Evolutionary conservation across 352 stramenopile species (phyloP), one percentile per base, ranked within the genome.

Genomic region (Phytophthora cactorum): DNA sequence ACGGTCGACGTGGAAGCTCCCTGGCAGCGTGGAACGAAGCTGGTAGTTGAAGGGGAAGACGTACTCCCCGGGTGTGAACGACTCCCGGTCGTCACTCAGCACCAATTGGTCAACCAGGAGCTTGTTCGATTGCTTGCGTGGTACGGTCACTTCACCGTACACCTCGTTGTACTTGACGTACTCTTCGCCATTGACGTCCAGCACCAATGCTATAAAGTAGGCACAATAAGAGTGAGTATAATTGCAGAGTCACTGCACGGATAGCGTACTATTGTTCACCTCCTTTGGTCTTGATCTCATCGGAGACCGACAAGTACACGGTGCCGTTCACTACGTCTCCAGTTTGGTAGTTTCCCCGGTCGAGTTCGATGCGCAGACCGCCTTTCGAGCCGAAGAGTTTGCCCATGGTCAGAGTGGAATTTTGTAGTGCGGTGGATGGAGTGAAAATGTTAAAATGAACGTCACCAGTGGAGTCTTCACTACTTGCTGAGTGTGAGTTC

Each of bases 21-120:
- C 60, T 10, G 70, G 65, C 3, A 71, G 52, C 15, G 54, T 63
- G 2, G 54, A 28, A 10, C 45, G 46, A 1, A 77, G 59, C 28
- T 74, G 55, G 51, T 71, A 74, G 44, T 64, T 63, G 59, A 77
- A 74, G 4, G 65, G 59, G 39, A 74, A 77, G 14, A 71, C 60
- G 59, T 74, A 67, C 31, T 77, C 65, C 10, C 84, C 84, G 0
- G 81, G 68, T 9, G 73, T 56, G 38, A 87, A 88, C 9, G 73
- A 59, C 34, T 83, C 69, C 9, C 77, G 82, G 11, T 88, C 50
- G 9, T 73, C 66, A 7, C 59, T 81, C 14, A 77, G 56, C 44
- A 84, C 62, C 32, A 90, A 75, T 66, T 83, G 60, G 43, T 73
- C 59, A 27, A 36, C 17, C 38, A 73, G 28, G 7, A 69, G 38